phyloP scores from a whole-genome alignment of 2,329 filamentous ascomycete genomes.

The Verticillium nubilum region DNA sequence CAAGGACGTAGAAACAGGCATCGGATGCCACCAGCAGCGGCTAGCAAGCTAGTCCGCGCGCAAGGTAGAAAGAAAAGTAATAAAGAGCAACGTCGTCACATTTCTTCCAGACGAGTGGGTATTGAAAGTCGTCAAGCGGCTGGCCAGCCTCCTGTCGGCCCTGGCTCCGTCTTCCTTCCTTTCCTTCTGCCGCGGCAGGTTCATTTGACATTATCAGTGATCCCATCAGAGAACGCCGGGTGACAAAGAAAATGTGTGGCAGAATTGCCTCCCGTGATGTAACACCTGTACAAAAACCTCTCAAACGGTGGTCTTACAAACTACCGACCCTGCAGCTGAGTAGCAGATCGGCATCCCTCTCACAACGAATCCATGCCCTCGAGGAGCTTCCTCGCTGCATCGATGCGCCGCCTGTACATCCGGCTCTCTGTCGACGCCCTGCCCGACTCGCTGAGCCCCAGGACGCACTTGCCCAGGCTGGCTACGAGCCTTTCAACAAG shows the following conservation, averaged over 20 bases:
- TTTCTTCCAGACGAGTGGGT: neutral
- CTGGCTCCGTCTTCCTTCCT: neutral
- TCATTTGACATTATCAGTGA: conserved; percentile 12
- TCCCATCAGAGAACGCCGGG: neutral
- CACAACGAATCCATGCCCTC: conserved; percentile 44
- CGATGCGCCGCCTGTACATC: conserved; percentile 65
- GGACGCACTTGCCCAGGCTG: conserved; percentile 54
- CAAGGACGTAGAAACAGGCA: neutral
- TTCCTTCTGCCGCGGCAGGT: neutral
- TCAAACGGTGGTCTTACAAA: neutral
- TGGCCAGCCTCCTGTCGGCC: neutral
- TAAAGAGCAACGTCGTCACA: neutral
- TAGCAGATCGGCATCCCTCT: neutral
- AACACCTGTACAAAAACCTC: neutral
- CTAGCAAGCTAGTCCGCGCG: neutral
- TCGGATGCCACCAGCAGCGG: neutral
- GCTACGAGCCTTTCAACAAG: conserved; percentile 56
- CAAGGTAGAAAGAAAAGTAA: neutral
- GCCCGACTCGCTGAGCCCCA: conserved; percentile 51
- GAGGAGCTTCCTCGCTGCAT: conserved; percentile 66
- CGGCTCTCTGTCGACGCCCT: conserved; percentile 52
- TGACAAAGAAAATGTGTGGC: neutral
- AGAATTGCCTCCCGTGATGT: neutral
- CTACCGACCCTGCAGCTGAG: neutral
- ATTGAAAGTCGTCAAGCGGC: neutral